Evolutionary conservation across 2,329 filamentous ascomycete genomes (phyloP), one percentile per base, ranked within the genome.

Genomic region (Tolypocladium cylindrosporum): DNA sequence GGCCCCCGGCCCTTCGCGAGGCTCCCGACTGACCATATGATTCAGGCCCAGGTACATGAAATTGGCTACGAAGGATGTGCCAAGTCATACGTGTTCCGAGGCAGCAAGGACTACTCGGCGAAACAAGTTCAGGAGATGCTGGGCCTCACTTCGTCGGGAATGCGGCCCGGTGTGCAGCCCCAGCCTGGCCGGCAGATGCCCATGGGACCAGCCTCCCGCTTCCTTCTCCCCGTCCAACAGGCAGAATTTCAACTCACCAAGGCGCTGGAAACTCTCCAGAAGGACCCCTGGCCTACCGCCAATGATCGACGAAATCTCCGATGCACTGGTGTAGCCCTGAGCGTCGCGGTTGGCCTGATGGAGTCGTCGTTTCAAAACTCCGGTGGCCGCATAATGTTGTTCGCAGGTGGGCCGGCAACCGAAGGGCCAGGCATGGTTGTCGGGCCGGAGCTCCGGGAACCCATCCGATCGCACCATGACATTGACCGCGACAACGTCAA

Each of bases 61-160:
- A 90, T 99, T 65, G 94, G 94, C 57, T 99, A 99, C 71, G 92
- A 90, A 57, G 94, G 97, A 75, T 99, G 94, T 74, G 91, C 94
- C 63, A 99, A 97, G 76, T 97, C 93, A 7, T 99, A 97, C 68
- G 94, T 99, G 48, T 99, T 99, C 81, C 86, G 93, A 58, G 94
- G 94, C 43, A 97, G 87, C 79, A 99, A 97, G 79, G 94, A 99
- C 69, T 99, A 99, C 73, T 83, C 87, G n/a, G 90, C 92, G 57
- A 97, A 97, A 77, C 92, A 97, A 72, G 91, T 99, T n/a, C 93
- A 97, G 74, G 94, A 99, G 70, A 99, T 99, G 94, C 86, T 99
- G 55, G 94, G 92, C 36, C 80, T 97, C 57, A 80, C 87, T 54
- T 83, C 88, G 24, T 79, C 89, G 31, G 85, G 85, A 41, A 73